A percentile compares a stretch with the other conserved stretches of the same genome.
These are phyloP conservation scores for Suhomyces wounanorum DNA, from an alignment of 1,139 yeast genomes.

Conservation along the genomic window DNA sequence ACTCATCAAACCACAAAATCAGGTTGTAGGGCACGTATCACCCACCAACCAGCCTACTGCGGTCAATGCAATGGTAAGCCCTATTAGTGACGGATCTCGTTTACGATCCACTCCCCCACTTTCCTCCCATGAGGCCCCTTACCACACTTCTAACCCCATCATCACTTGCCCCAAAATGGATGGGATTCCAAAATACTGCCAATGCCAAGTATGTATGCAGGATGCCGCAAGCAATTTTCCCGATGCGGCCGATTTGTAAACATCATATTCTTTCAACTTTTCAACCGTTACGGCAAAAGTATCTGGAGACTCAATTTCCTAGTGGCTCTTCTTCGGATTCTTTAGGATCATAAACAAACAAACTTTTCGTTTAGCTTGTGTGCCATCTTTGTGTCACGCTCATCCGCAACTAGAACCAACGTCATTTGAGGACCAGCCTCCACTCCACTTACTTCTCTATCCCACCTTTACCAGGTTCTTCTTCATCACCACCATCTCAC, in stretches of 20 bases:
- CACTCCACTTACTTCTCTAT: neutral
- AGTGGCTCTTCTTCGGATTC: neutral
- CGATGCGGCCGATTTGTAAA: conserved; percentile 10
- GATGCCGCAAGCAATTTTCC: conserved; percentile 8
- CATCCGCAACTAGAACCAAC: neutral
- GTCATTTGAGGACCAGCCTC: neutral
- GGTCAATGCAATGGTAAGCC: neutral
- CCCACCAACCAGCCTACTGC: neutral
- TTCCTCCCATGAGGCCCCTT: neutral
- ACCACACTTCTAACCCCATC: neutral
- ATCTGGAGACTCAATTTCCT: conserved; percentile 4
- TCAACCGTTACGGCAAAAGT: conserved; percentile 11
- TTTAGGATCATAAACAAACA: conserved; percentile 13
- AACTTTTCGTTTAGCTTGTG: conserved; percentile 11
- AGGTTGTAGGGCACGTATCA: neutral
- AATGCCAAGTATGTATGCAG: neutral
- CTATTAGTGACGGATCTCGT: neutral
- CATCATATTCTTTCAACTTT: conserved; percentile 1
- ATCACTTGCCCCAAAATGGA: neutral
- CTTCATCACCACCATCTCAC: neutral
- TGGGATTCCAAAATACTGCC: neutral
- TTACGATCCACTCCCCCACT: neutral
- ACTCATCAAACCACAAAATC: neutral
- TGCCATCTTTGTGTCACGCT: conserved; percentile 1
- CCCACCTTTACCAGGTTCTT: neutral